A percentile compares a stretch with the other conserved stretches of the same genome.
Evolutionary conservation across 2,329 filamentous ascomycete genomes (phyloP).

Genomic region (Pyrenophora graminea): DNA sequence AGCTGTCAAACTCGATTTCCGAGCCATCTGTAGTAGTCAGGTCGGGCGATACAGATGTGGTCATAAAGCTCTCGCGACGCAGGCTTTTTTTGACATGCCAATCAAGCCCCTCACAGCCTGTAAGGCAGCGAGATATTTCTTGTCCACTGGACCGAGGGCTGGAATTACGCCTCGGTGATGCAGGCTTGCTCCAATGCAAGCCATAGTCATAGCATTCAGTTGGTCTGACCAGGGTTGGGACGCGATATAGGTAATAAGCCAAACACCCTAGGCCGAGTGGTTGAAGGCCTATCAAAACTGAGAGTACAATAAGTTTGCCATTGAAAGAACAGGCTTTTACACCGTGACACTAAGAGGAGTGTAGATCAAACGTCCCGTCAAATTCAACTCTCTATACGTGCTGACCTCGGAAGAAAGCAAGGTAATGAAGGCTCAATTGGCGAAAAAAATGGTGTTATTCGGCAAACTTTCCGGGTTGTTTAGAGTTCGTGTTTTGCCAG

Average conservation of each 20-base stretch:
- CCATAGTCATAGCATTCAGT: background rate
- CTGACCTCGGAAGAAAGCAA: background rate
- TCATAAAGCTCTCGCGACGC: background rate
- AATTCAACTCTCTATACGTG: background rate
- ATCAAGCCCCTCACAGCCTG: background rate
- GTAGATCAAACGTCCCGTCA: background rate
- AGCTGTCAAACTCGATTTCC: background rate
- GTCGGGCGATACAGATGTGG: background rate
- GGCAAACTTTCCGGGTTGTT: background rate
- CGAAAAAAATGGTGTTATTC: background rate
- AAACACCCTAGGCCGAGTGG: background rate
- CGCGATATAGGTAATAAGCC: background rate
- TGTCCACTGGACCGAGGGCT: background rate
- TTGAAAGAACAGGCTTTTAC: background rate
- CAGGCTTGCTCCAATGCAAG: background rate
- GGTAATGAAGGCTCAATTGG: background rate
- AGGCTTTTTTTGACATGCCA: background rate
- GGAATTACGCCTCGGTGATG: background rate
- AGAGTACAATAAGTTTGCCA: fast-evolving
- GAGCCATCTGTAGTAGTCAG: background rate
- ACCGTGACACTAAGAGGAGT: background rate
- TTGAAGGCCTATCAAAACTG: background rate
- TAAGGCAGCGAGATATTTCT: background rate
- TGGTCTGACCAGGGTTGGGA: background rate
- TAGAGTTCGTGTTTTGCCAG: too few species aligned